These are phyloP conservation scores for Vaccinium darrowii DNA, from an alignment of 148 eudicot species.

Conservation along the genomic window DNA sequence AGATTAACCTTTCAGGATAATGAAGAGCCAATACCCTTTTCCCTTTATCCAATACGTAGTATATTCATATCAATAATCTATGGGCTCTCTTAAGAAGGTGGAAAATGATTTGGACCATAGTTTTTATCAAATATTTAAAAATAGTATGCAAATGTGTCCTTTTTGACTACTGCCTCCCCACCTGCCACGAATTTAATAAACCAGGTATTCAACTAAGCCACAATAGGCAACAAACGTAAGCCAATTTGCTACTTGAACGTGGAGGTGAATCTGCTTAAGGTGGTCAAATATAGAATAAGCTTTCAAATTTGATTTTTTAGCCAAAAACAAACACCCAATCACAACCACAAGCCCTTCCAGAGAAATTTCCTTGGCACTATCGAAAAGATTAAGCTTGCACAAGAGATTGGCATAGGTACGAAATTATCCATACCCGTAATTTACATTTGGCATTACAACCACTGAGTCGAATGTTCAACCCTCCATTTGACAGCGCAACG, in stretches of 20 bases:
- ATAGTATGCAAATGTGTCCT: background rate
- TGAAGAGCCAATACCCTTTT: background rate
- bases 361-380: background rate
- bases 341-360: background rate
- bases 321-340: background rate
- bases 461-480: constrained; percentile 72
- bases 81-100: background rate
- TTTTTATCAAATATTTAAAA: background rate
- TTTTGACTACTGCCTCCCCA: background rate
- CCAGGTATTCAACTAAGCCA: background rate
- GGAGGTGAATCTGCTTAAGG: background rate
- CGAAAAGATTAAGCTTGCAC: constrained; percentile 5
- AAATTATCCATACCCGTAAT: constrained; percentile 72
- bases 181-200: background rate
- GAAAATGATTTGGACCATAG: background rate
- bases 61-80: background rate
- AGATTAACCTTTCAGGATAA: constrained; percentile 3
- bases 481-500: constrained; percentile 84
- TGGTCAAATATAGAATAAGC: background rate
- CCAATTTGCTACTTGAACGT: background rate
- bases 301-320: background rate
- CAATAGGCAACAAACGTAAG: background rate
- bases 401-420: constrained; percentile 26
- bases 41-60: background rate
- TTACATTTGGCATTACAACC: constrained; percentile 62